A percentile compares a stretch with the other conserved stretches of the same genome.
These are phyloP conservation scores for Dactylorhiza incarnata DNA, from an alignment of 106 monocot genomes.

Conservation along the genomic window DNA sequence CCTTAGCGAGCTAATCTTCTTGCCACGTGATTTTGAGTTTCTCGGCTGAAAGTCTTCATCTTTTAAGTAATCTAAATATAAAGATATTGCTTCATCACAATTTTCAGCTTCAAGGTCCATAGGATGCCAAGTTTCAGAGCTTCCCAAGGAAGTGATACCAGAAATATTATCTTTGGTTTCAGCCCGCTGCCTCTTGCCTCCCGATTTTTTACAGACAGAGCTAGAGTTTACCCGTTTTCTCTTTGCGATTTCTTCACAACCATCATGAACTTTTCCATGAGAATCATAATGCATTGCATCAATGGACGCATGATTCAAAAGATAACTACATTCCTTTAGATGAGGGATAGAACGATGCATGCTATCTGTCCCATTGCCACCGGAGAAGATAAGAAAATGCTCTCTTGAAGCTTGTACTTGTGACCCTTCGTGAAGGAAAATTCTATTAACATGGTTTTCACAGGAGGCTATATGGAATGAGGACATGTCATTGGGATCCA, in stretches of 20 bases:
- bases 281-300: not conserved
- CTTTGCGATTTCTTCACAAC: slow-evolving; percentile 1
- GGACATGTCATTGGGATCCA: not conserved
- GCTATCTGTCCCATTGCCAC: slow-evolving; percentile 3
- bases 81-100: slow-evolving; percentile 27
- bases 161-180: not conserved
- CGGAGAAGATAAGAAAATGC: not conserved
- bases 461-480: not conserved
- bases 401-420: slow-evolving; percentile 1
- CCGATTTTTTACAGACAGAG: not conserved
- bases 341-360: not conserved
- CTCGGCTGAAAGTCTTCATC: not conserved
- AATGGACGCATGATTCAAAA: not conserved
- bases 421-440: not conserved
- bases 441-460: not conserved
- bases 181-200: not conserved
- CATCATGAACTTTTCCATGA: not conserved
- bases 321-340: not conserved
- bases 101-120: slow-evolving; percentile 27
- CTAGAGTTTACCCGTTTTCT: not conserved
- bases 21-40: not conserved
- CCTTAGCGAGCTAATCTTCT: not conserved
- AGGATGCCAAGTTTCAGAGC: slow-evolving; percentile 22
- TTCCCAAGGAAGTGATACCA: not conserved
- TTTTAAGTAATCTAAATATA: slow-evolving; percentile 12